phyloP scores from a whole-genome alignment of 1,284 basidiomycete species.

The Apiotrichum sp. region DNA sequence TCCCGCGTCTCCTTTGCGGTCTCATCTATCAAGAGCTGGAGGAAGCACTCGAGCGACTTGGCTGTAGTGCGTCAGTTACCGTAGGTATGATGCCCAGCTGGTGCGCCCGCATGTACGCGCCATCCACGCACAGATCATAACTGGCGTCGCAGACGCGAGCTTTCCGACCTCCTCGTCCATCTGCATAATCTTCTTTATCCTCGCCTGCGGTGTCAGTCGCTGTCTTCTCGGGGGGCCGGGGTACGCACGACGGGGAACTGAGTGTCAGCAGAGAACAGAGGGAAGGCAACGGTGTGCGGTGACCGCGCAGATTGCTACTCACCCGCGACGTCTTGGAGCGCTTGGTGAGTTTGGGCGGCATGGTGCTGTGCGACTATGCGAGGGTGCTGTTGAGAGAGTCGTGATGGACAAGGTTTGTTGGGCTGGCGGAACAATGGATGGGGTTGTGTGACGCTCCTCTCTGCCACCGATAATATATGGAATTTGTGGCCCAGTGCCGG shows the following conservation, averaged over 20 bases:
- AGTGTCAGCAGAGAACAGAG: constrained; percentile 11
- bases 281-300: neutral
- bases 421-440: too few relatives aligned
- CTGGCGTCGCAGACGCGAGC: constrained; percentile 92
- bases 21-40: constrained; percentile 78
- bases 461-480: too few relatives aligned
- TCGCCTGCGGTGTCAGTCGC: constrained; percentile 53
- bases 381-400: neutral
- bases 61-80: constrained; percentile 52
- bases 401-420: too few relatives aligned
- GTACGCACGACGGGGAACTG: constrained; percentile 41
- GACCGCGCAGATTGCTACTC: constrained; percentile 8
- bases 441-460: too few relatives aligned
- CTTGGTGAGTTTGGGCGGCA: constrained; percentile 24
- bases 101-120: too few relatives aligned
- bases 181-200: constrained; percentile 99
- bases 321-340: constrained; percentile 36
- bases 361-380: neutral
- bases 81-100: too few relatives aligned
- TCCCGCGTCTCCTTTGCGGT: constrained; percentile 72
- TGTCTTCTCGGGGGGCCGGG: neutral
- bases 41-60: constrained; percentile 92
- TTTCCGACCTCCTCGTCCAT: constrained; percentile 99
- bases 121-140: constrained; percentile 79
- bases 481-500: too few relatives aligned